Base-by-base conservation (phyloP, 495 filamentous ascomycete genomes). In the Pyrenula massariospora region DNA sequence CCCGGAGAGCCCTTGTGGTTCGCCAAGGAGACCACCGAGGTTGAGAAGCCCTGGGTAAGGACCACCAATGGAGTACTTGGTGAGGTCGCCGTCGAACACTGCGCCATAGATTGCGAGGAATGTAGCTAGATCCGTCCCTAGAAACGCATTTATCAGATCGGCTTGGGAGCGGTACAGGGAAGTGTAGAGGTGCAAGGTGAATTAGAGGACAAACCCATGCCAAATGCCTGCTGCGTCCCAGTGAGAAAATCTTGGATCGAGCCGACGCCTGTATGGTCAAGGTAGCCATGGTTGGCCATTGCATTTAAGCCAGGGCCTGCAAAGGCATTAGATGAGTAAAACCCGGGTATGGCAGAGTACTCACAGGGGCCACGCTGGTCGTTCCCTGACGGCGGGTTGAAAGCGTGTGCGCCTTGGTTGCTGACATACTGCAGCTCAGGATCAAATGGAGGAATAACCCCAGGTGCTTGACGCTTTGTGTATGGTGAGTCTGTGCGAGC, bases 201-300 rank as follows among this genome's bases (percentile, higher is more conserved):
- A n/a, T n/a, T n/a, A n/a, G 31, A 5, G 15, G 31, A 42, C 31
- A 42, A 15, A 57, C 57, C 55, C 53, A 61, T 60, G 24, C 60
- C 60, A 54, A 54, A 62, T 25, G 57, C 61, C 36, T 25, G 24
- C 47, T 22, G 24, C 21, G 42, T 48, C 19, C 55, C 60, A 10
- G 24, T 55, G n/a, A 51, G 54, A 42, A 58, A 58, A 0, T 61
- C 52, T 10, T 53, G 12, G 3, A 62, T 24, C 19, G 50, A 54
- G 23, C 49, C 57, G 10, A 71, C 57, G 42, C 78, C 78, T 21
- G 59, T 73, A 49, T 69, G 77, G 2, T 76, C 70, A 8, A 83
- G 67, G 57, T 79, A 83, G 55, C 70, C 71, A 63, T 81, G 78
- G 65, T 82, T 82, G 3, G 78, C 80, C 55, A 81, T 65, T 11